Base-by-base conservation (phyloP, 768 basidiomycete species). In the Mycena belliarum region DNA sequence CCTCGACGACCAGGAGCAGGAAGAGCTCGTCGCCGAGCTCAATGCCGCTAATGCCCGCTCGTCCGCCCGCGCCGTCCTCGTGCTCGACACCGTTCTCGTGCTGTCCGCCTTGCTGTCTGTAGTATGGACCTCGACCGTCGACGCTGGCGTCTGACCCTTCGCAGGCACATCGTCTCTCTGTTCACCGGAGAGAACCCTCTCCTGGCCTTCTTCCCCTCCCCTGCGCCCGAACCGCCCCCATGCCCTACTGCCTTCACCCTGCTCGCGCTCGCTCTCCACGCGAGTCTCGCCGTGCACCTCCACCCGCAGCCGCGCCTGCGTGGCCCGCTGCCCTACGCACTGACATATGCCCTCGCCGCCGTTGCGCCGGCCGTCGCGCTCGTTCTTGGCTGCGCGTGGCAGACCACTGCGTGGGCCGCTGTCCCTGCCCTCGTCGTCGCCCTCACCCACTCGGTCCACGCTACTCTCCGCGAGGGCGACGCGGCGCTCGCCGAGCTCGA, bases 341-440 rank as follows among this genome's bases (percentile, higher is more conserved):
- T 71, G 43, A 70, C 69, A 2, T 76, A 80, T 52, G 61, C 63
- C 2, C 66, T 79, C 57, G 78, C 83, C 5, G 74, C 77, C 23
- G 74, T 85, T 8, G 73, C 79, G 2, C 84, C 83, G 3, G 68
- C 77, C 0, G 60, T 85, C 29, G 80, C 79, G 11, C 45, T 85
- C 33, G 78, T 84, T 49, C 70, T 79, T 8, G 72, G 70, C 7
- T 75, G 75, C 46, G 68, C 79, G 12, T 86, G 84, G 83, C 82
- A 83, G 61, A 80, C 77, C 3, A 76, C 76, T 8, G 64, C 67
- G 20, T 86, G 84, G 84, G 85, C 83, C 81, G 75, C 73, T 45
- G 60, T 78, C 21, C 78, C 82, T 0, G 67, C 71, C 0, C 52
- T 73, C 21, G 54, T 84, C 18, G 75, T 82, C 1, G 79, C 71